phyloP scores from a whole-genome alignment of 345 rosid species.

The Iberis pinnata region DNA sequence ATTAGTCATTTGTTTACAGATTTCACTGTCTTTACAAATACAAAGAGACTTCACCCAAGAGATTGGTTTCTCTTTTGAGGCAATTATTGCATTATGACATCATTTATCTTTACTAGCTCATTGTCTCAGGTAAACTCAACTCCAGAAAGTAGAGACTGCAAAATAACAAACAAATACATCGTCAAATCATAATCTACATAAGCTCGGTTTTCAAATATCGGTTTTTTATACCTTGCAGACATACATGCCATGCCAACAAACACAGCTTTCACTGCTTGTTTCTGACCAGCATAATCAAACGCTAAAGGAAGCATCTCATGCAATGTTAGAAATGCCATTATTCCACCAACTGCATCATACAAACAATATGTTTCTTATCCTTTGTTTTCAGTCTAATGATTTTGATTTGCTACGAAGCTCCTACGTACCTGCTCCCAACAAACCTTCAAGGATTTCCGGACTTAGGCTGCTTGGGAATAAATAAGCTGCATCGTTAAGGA shows the following conservation, averaged over 20 bases:
- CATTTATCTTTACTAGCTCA: slow-evolving; percentile 40
- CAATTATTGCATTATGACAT: slow-evolving; percentile 21
- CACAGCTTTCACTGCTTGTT: slow-evolving; percentile 95
- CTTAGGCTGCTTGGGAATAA: slow-evolving; percentile 85
- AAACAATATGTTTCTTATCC: slow-evolving; percentile 1
- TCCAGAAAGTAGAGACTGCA: slow-evolving; percentile 81
- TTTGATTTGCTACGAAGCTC: background rate
- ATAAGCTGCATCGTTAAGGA: slow-evolving; percentile 54
- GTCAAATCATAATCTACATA: background rate
- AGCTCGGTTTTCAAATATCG: slow-evolving; percentile 4
- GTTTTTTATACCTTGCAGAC: slow-evolving; percentile 78
- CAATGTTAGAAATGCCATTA: slow-evolving; percentile 95
- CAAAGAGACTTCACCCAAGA: slow-evolving; percentile 21
- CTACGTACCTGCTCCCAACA: slow-evolving; percentile 71
- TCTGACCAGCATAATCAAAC: slow-evolving; percentile 96
- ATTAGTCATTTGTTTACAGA: slow-evolving; percentile 19
- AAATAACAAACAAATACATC: background rate
- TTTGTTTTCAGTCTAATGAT: background rate
- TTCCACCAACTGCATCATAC: slow-evolving; percentile 77
- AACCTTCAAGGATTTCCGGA: slow-evolving; percentile 92
- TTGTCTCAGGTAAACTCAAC: slow-evolving; percentile 65
- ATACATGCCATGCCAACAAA: slow-evolving; percentile 97
- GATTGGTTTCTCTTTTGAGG: slow-evolving; percentile 12
- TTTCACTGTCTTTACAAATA: slow-evolving; percentile 24
- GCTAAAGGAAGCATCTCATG: slow-evolving; percentile 99